phyloP scores from a whole-genome alignment of 1,139 yeast genomes.

The Suhomyces taliae region DNA sequence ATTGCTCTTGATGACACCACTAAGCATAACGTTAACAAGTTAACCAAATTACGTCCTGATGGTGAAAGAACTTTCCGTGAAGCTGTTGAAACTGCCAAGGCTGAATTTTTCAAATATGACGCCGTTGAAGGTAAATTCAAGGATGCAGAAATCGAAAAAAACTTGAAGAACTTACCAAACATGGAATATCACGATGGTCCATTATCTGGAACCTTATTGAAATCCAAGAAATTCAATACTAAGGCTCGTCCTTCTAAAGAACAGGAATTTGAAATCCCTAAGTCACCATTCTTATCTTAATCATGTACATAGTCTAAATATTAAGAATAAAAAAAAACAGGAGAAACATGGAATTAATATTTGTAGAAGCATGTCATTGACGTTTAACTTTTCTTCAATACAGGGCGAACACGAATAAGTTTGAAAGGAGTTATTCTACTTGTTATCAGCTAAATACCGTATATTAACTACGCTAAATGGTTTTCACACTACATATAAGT shows the following conservation, averaged over 20 bases:
- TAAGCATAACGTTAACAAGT: slow-evolving; percentile 53
- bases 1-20: slow-evolving; percentile 64
- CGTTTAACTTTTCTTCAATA: no score
- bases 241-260: slow-evolving; percentile 29
- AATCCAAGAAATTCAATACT: slow-evolving; percentile 39
- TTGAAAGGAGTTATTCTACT: no score
- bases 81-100: slow-evolving; percentile 66
- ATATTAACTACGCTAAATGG: not conserved
- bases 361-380: no score
- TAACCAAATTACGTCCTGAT: slow-evolving; percentile 44
- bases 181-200: slow-evolving; percentile 29
- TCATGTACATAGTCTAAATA: slow-evolving; percentile 6
- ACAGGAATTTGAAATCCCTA: slow-evolving; percentile 26
- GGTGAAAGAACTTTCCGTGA: slow-evolving; percentile 57
- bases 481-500: not conserved
- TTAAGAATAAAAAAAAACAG: not conserved
- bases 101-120: slow-evolving; percentile 24
- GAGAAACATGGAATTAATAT: not conserved
- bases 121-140: slow-evolving; percentile 27
- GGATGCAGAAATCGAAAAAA: slow-evolving; percentile 24
- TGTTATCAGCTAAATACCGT: no score
- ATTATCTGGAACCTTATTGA: slow-evolving; percentile 25
- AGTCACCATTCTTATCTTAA: slow-evolving; percentile 36
- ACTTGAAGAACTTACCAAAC: slow-evolving; percentile 37
- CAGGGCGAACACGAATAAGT: no score